Evolutionary conservation across 2,329 filamentous ascomycete genomes (phyloP), one percentile per base, ranked within the genome.

Genomic region (Ceratocystis papillata): DNA sequence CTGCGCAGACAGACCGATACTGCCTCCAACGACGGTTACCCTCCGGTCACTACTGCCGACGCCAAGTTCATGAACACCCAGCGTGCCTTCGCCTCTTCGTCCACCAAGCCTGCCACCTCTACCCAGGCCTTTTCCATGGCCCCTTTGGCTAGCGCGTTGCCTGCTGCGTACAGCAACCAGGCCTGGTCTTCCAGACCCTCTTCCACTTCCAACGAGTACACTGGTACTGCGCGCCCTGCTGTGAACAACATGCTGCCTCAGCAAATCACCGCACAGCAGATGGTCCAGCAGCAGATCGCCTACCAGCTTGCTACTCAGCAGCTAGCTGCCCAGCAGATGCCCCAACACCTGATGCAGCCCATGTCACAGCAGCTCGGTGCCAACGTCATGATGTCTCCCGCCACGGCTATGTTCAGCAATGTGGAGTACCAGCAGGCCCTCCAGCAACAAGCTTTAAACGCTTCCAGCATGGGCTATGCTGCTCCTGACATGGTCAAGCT

Each of bases 51-150:
- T 1, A 3, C 63, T 4, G 62, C 62, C 45, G 63, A 65, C 3
- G n/a, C 22, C 41, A 46, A 59, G 37, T 62, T 44, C 30, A 20
- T 61, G n/a, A 44, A 65, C 30, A 48, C 30, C 20, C 55, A 65
- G 41, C 55, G 55, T 10, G 46, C 5, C 28, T 62, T 62, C 30
- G 28, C 55, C 5, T 6, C 64, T 3, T 10, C 57, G n/a, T 25
- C 60, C n/a, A n/a, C 22, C 50, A 37, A 28, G 30, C 55, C 63
- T n/a, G 17, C 63, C 17, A 50, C 44, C 0, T 50, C 46, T 28
- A 44, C 55, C 33, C 57, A 62, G 1, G 45, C 37, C 33, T 65
- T 65, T 33, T 37, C 37, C 30, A 45, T 65, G 63, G 53, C 63
- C 3, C 41, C 63, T 6, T 17, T 65, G 50, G 15, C 37, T 28